Percentiles rank a stretch among this genome's conserved stretches.
Conservation (phyloP, 805 yeast genomes). For the Cyberlindnera mississippiensis region DNA sequence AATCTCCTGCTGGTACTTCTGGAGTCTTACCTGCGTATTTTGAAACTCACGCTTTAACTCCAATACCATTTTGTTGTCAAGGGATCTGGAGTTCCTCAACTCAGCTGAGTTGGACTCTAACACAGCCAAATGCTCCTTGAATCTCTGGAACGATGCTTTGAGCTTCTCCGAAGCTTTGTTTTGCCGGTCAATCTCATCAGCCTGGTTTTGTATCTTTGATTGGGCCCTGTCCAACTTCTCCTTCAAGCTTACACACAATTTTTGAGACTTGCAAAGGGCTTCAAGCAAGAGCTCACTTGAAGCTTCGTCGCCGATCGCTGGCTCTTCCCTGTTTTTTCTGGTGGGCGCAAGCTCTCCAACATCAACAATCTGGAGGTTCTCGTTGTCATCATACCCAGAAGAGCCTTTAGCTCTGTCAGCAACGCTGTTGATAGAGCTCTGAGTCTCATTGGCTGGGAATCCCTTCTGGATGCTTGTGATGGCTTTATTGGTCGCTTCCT, state of each 20-base stretch:
- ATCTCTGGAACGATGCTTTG: conserved; percentile 14
- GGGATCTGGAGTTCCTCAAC: conserved; percentile 24
- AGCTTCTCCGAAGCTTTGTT: conserved; percentile 24
- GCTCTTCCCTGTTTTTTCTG: too few relatives aligned
- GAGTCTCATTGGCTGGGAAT: neutral
- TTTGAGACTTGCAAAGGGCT: conserved; percentile 38
- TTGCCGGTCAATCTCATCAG: conserved; percentile 22
- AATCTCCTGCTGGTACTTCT: conserved; percentile 23
- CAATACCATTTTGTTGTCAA: conserved; percentile 21
- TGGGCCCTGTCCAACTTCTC: conserved; percentile 30
- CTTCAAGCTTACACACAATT: conserved; percentile 31
- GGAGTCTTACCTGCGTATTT: conserved; percentile 17
- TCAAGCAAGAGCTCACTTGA: conserved; percentile 36
- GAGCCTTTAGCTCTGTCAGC: neutral
- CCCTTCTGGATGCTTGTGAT: too few relatives aligned
- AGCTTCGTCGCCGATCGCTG: conserved; percentile 7
- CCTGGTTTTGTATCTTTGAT: conserved; percentile 26
- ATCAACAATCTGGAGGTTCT: conserved; percentile 40
- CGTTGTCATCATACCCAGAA: conserved; percentile 16
- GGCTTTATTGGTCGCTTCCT: too few relatives aligned
- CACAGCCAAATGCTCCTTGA: conserved; percentile 21
- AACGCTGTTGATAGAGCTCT: too few relatives aligned
- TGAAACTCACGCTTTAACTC: conserved; percentile 27
- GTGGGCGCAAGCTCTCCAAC: conserved; percentile 28
- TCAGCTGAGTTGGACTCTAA: conserved; percentile 24